These are phyloP conservation scores for Myxozyma sirexii DNA, from an alignment of 805 yeast species.

Conservation along the genomic window DNA sequence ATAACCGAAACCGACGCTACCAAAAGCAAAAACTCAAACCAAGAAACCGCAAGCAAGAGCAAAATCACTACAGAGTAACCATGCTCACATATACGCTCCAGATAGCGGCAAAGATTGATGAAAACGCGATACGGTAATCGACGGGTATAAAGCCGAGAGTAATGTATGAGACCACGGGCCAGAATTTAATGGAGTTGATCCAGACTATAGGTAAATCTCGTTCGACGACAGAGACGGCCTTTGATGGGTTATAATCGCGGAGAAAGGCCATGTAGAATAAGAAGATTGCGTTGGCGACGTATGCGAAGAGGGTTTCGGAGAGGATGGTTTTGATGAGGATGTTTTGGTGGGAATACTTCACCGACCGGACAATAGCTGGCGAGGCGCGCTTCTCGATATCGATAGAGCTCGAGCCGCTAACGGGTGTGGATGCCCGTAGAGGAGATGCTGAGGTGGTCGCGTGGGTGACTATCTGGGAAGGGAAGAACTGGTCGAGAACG, in stretches of 20 bases:
- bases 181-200: slow-evolving; percentile 14
- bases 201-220: slow-evolving; percentile 3
- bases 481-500: slow-evolving; percentile 9
- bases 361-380: neutral
- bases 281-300: slow-evolving; percentile 3
- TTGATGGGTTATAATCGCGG: slow-evolving; percentile 3
- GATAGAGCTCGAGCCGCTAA: neutral
- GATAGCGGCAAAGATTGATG: slow-evolving; percentile 8
- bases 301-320: slow-evolving; percentile 14
- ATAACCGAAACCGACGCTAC: neutral
- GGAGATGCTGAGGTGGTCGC: neutral
- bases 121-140: slow-evolving; percentile 13
- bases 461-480: slow-evolving; percentile 5
- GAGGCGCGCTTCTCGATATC: slow-evolving; percentile 9
- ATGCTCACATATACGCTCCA: slow-evolving; percentile 14
- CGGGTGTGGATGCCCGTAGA: neutral
- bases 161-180: slow-evolving; percentile 17
- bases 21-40: neutral
- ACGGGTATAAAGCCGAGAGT: slow-evolving; percentile 18
- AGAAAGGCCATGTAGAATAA: slow-evolving; percentile 14
- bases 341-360: slow-evolving; percentile 14
- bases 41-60: neutral
- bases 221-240: slow-evolving; percentile 4
- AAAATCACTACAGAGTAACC: slow-evolving; percentile 6
- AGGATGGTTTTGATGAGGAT: slow-evolving; percentile 13